A percentile compares a stretch with the other conserved stretches of the same genome.
Conservation (phyloP, 2,329 filamentous ascomycete genomes). For the Bipolaris zeicola region DNA sequence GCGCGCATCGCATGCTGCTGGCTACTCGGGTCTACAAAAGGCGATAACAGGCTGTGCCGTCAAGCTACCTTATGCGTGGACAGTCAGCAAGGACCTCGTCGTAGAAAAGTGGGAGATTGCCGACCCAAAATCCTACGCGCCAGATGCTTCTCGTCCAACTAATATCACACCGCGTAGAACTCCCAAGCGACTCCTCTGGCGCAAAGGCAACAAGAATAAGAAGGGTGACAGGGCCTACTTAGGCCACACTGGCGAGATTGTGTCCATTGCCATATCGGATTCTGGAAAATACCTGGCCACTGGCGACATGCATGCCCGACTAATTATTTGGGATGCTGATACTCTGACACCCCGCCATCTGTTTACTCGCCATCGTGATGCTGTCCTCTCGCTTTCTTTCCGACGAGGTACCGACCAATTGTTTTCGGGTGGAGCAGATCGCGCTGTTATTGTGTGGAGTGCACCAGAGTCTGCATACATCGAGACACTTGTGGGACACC, state of each 20-base stretch:
- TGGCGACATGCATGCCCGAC: conserved; percentile 79
- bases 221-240: conserved; percentile 64
- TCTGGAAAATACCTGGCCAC: conserved; percentile 92
- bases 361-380: conserved; percentile 90
- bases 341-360: conserved; percentile 79
- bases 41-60: conserved; percentile 80
- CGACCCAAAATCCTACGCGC: conserved; percentile 49
- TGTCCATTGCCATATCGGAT: conserved; percentile 83
- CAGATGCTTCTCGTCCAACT: conserved; percentile 30
- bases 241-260: conserved; percentile 79
- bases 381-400: conserved; percentile 84
- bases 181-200: conserved; percentile 67
- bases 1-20: conserved; percentile 70
- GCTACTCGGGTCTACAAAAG: conserved; percentile 78
- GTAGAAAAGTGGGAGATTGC: conserved; percentile 90
- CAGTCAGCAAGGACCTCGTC: conserved; percentile 81
- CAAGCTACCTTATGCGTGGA: conserved; percentile 82
- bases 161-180: conserved; percentile 62
- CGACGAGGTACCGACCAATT: conserved; percentile 86
- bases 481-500: conserved; percentile 95
- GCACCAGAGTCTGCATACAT: conserved; percentile 91
- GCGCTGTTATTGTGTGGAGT: conserved; percentile 95
- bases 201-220: conserved; percentile 65
- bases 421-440: conserved; percentile 87
- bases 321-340: conserved; percentile 87